These are phyloP conservation scores for Esteya vermicola DNA, from an alignment of 2,329 filamentous ascomycete genomes.

Conservation along the genomic window DNA sequence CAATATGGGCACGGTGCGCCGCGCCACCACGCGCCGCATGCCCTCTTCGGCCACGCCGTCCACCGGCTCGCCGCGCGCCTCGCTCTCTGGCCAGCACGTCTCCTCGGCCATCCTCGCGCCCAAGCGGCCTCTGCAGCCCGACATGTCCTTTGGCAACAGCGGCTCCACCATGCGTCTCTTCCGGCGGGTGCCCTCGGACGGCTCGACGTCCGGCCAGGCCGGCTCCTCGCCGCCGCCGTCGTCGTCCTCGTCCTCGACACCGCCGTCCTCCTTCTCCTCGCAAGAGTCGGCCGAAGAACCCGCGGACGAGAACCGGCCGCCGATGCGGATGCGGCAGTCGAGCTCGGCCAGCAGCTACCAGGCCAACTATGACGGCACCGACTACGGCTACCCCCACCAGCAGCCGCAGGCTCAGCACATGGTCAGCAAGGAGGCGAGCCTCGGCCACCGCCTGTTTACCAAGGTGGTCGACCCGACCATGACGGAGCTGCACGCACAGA, in stretches of 20 bases:
- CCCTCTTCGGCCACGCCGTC: slow-evolving; percentile 25
- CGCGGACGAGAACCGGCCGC: slow-evolving; percentile 50
- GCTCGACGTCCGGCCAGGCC: slow-evolving; percentile 29
- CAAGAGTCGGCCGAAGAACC: too few species aligned
- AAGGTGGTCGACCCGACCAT: slow-evolving; percentile 73
- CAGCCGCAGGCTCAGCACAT: too few species aligned
- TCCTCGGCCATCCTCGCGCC: slow-evolving; percentile 28
- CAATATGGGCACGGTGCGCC: slow-evolving; percentile 41
- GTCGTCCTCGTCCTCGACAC: too few species aligned
- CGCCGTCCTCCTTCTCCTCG: too few species aligned
- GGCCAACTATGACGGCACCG: too few species aligned
- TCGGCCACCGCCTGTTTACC: slow-evolving; percentile 69
- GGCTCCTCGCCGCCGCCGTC: slow-evolving; percentile 17
- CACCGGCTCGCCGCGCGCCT: slow-evolving; percentile 13
- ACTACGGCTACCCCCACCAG: too few species aligned
- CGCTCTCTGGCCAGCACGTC: background rate
- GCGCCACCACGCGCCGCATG: slow-evolving; percentile 38
- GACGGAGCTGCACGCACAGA: slow-evolving; percentile 77
- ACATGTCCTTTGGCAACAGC: slow-evolving; percentile 87
- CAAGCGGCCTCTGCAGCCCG: slow-evolving; percentile 71
- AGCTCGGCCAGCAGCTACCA: too few species aligned
- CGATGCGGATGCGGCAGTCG: slow-evolving; percentile 15
- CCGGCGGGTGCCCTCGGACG: slow-evolving; percentile 66
- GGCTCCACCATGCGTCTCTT: slow-evolving; percentile 88
- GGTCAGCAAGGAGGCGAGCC: slow-evolving; percentile 66